These are phyloP conservation scores for Reutealis trisperma DNA, from an alignment of 345 rosid genomes.

Conservation along the genomic window DNA sequence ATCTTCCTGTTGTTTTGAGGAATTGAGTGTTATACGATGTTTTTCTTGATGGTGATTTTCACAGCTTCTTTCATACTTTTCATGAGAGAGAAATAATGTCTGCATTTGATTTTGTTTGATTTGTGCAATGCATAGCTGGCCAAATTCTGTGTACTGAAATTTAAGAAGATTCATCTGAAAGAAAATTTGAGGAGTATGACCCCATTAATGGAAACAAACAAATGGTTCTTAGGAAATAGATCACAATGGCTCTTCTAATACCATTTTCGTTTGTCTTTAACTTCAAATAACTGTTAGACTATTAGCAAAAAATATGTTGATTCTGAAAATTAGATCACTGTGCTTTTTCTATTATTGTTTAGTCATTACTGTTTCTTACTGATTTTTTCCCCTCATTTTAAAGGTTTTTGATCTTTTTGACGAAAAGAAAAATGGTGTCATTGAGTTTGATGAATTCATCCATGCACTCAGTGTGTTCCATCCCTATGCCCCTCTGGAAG, in stretches of 20 bases:
- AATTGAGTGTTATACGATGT: too few species aligned
- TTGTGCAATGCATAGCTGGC: not conserved
- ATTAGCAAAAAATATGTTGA: not conserved
- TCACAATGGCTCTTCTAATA: not conserved
- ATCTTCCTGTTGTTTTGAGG: too few species aligned
- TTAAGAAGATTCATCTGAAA: not conserved
- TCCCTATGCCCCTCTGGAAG: slow-evolving; percentile 68
- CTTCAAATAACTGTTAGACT: not conserved
- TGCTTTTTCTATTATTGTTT: not conserved
- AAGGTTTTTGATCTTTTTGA: slow-evolving; percentile 85
- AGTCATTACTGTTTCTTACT: not conserved
- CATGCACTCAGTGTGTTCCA: slow-evolving; percentile 78
- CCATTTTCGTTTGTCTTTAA: too few species aligned
- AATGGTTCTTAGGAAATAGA: not conserved
- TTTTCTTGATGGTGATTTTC: too few species aligned
- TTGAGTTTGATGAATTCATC: slow-evolving; percentile 84
- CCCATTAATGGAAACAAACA: not conserved
- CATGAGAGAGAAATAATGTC: not conserved
- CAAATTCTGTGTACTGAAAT: not conserved
- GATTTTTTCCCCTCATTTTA: not conserved
- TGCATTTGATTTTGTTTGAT: not conserved
- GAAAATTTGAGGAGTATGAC: not conserved
- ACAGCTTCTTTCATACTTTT: too few species aligned
- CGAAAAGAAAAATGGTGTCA: slow-evolving; percentile 83
- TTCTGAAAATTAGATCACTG: not conserved